These are phyloP conservation scores for Capronia americana DNA, from an alignment of 2,329 filamentous ascomycete genomes.

Conservation along the genomic window DNA sequence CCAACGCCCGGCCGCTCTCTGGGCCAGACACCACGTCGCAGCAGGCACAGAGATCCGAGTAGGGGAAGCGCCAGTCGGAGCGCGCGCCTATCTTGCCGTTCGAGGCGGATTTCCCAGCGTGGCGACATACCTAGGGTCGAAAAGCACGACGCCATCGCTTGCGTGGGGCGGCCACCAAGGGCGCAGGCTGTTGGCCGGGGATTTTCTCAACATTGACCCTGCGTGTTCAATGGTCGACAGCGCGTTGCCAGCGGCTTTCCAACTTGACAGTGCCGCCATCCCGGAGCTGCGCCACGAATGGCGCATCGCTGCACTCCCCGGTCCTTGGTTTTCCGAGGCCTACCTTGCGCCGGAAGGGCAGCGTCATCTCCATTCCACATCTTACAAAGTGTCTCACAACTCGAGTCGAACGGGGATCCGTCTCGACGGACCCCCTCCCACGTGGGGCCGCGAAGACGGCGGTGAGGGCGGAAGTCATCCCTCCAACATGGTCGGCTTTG, in stretches of 20 bases:
- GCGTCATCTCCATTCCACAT: slow-evolving; percentile 57
- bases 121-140: slow-evolving; percentile 64
- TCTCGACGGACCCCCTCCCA: slow-evolving; percentile 62
- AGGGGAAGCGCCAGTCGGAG: slow-evolving; percentile 54
- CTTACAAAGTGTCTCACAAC: slow-evolving; percentile 68
- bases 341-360: slow-evolving; percentile 57
- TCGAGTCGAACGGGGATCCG: slow-evolving; percentile 65
- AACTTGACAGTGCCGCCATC: not conserved
- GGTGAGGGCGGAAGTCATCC: slow-evolving; percentile 69
- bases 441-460: slow-evolving; percentile 64
- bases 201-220: slow-evolving; percentile 10
- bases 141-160: slow-evolving; percentile 63
- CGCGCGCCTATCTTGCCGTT: slow-evolving; percentile 47
- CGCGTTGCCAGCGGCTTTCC: no score
- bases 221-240: not conserved
- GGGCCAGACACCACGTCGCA: slow-evolving; percentile 44
- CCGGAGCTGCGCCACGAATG: no score
- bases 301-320: not conserved
- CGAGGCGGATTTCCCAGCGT: slow-evolving; percentile 11
- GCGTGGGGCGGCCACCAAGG: slow-evolving; percentile 65
- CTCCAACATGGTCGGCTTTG: slow-evolving; percentile 63
- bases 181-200: not conserved
- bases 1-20: not conserved
- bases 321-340: slow-evolving; percentile 58
- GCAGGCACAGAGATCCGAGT: slow-evolving; percentile 60